Evolutionary conservation across 345 rosid genomes (phyloP), one percentile per base, ranked within the genome.

Genomic region (Boechera divaricarpa): DNA sequence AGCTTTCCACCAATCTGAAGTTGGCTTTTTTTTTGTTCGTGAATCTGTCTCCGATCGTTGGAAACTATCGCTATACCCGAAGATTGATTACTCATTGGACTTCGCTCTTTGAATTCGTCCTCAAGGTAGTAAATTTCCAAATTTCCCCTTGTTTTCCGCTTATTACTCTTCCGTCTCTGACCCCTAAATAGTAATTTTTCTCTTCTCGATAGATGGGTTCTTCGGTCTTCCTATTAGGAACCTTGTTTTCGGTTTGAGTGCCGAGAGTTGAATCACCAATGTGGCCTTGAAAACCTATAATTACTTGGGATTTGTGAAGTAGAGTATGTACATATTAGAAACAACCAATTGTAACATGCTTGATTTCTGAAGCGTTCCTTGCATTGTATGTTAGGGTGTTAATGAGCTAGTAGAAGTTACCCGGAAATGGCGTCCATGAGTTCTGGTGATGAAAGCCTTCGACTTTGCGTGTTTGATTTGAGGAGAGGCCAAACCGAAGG

Each of bases 401-500:
- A n/a, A 59, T 69, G 68, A 59, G 31, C 10, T 55, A 54, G 57
- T 70, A n/a, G 60, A 63, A 63, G 66, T 69, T 11, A 2, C 81
- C 69, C 76, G 87, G 86, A 85, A 33, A 80, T 88, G 86, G 85
- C 90, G 61, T 87, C 97, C 4, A 79, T 66, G 53, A 84, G 86
- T 73, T 82, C 84, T 35, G 72, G 47, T 53, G 78, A 67, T 66
- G 97, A 92, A 69, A 86, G 87, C 32, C 48, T 91, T 75, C 86
- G 82, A 16, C 64, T 95, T n/a, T 92, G 98, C 76, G 69, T 91
- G 69, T 95, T 95, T 83, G 99, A 95, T 83, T 83, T 91, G 85
- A 86, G 89, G 80, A 88, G 99, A 76, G 99, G 99, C 5, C 99
- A 89, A 64, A 77, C 80, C 41, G 99, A 95, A 80, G 99, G 98